These are phyloP conservation scores for Salvia miltiorrhiza DNA, from an alignment of 257 asterid species.

Conservation along the genomic window DNA sequence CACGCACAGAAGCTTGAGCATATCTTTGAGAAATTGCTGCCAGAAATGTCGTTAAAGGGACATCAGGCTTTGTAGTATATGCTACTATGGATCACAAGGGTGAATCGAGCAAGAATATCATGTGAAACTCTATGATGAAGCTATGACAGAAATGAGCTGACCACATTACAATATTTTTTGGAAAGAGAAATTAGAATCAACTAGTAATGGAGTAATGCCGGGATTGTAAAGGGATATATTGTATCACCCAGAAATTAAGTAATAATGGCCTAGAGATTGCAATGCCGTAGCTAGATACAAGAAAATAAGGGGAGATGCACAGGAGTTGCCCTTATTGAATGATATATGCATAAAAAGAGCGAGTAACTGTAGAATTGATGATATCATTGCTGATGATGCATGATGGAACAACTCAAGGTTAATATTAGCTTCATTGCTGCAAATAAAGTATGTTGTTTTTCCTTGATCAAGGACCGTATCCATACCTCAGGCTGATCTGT, in stretches of 20 bases:
- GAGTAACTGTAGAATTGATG: background rate
- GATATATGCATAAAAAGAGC: background rate
- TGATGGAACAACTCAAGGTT: background rate
- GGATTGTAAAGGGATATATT: background rate
- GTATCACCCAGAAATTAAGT: background rate
- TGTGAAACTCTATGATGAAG: background rate
- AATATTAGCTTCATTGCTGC: background rate
- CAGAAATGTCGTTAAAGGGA: background rate
- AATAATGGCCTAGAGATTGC: background rate
- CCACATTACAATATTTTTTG: background rate
- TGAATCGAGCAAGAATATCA: background rate
- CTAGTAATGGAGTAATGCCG: background rate
- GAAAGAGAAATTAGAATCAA: background rate
- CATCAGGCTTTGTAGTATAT: background rate
- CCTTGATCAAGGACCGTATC: background rate
- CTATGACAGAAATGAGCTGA: background rate
- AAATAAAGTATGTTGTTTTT: background rate
- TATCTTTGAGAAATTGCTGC: conserved; percentile 91
- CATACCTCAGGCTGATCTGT: conserved; percentile 93
- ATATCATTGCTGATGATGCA: background rate
- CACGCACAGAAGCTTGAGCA: conserved; percentile 78
- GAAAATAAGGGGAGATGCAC: background rate
- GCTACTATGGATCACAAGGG: background rate
- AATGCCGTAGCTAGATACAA: background rate
- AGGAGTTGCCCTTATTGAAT: background rate